Conservation (phyloP, 2,329 filamentous ascomycete genomes). For the Curvularia sp. region DNA sequence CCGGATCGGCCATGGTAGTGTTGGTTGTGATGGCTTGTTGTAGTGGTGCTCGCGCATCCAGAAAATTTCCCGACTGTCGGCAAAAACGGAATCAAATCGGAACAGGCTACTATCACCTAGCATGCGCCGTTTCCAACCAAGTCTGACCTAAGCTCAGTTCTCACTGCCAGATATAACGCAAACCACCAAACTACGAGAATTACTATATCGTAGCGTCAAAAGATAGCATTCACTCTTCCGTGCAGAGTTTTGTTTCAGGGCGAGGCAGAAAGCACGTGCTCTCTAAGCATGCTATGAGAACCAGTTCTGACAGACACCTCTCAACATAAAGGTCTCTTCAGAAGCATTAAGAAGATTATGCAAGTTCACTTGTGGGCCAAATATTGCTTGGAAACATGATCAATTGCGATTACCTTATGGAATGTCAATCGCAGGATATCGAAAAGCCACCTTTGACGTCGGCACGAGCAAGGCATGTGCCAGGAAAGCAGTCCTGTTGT, state of each 20-base stretch:
- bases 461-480: too few species aligned
- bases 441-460: neutral
- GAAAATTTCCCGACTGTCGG: slow-evolving; percentile 35
- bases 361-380: too few species aligned
- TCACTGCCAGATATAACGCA: neutral
- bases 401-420: too few species aligned
- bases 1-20: slow-evolving; percentile 43
- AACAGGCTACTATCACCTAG: slow-evolving; percentile 14
- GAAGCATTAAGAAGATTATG: too few species aligned
- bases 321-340: neutral
- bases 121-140: slow-evolving; percentile 1
- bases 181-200: neutral
- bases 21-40: slow-evolving; percentile 24
- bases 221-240: neutral
- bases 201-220: neutral
- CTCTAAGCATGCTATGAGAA: neutral
- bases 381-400: too few species aligned
- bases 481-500: too few species aligned
- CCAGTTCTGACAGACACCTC: neutral
- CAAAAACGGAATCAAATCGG: slow-evolving; percentile 29
- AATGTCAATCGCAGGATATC: neutral
- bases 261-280: neutral
- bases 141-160: slow-evolving; percentile 2
- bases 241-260: neutral
- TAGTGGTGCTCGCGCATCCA: slow-evolving; percentile 24